Percentiles rank a stretch among this genome's conserved stretches.
Conservation (phyloP, 768 basidiomycete species). For the Boletus vinaceobasis region DNA sequence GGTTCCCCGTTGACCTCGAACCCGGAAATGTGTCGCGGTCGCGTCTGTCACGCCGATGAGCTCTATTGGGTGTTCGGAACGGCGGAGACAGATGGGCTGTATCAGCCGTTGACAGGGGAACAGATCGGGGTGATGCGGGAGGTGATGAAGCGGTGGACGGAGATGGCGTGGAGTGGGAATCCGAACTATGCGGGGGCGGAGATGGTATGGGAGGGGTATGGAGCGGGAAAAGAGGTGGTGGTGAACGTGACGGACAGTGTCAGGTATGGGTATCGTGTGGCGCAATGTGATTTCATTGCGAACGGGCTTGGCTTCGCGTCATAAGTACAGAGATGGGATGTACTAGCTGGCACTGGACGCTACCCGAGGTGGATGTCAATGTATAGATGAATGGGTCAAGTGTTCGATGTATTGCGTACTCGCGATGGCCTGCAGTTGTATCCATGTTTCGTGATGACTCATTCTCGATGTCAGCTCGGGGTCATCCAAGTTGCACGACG, state of each 20-base stretch:
- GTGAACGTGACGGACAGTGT: constrained; percentile 5
- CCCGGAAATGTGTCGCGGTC: constrained; percentile 9
- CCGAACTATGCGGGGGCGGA: constrained; percentile 8
- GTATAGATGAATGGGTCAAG: too few species aligned
- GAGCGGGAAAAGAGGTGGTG: neutral
- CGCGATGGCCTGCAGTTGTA: too few species aligned
- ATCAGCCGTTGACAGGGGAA: constrained; percentile 11
- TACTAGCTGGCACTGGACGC: neutral
- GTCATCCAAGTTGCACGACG: neutral
- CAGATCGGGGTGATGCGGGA: constrained; percentile 2
- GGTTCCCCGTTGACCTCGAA: constrained; percentile 13
- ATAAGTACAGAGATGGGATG: neutral
- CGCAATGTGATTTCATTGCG: constrained; percentile 8
- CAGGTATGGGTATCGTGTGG: constrained; percentile 4
- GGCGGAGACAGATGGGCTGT: constrained; percentile 12
- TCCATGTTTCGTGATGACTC: neutral
- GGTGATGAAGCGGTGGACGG: constrained; percentile 8
- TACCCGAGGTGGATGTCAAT: too few species aligned
- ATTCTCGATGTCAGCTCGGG: constrained; percentile 4
- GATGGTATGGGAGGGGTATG: constrained; percentile 11
- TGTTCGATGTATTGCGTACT: too few species aligned
- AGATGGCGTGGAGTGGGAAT: constrained; percentile 8
- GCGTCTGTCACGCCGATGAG: constrained; percentile 9
- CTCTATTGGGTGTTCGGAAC: constrained; percentile 13
- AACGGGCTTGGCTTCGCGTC: neutral